These are phyloP conservation scores for Conringia planisiliqua DNA, from an alignment of 345 rosid genomes.

Conservation along the genomic window DNA sequence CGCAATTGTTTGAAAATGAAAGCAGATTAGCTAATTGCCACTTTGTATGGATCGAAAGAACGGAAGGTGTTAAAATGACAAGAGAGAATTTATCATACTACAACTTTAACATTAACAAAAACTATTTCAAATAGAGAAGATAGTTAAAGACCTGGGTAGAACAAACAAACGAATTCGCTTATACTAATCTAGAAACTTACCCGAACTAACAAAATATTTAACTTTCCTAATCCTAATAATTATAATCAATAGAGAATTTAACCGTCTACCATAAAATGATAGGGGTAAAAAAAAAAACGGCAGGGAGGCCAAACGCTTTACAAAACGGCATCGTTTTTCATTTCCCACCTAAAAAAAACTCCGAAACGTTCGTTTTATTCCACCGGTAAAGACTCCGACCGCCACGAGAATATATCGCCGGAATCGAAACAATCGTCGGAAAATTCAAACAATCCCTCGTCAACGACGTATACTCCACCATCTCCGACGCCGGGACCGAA, in stretches of 20 bases:
- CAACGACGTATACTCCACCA: slow-evolving; percentile 45
- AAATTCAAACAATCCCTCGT: slow-evolving; percentile 64
- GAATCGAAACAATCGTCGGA: slow-evolving; percentile 39
- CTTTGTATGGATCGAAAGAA: neutral
- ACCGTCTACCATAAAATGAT: slow-evolving; percentile 22
- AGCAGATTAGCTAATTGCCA: neutral
- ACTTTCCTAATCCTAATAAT: slow-evolving; percentile 14
- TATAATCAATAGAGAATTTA: slow-evolving; percentile 8
- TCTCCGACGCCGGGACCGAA: slow-evolving; percentile 35
- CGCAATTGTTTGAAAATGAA: neutral
- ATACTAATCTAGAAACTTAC: slow-evolving; percentile 13
- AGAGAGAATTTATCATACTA: neutral
- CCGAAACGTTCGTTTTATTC: slow-evolving; percentile 19
- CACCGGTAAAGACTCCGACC: slow-evolving; percentile 59
- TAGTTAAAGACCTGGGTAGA: slow-evolving; percentile 4
- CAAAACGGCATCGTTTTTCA: slow-evolving; percentile 29
- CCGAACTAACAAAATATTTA: slow-evolving; percentile 13
- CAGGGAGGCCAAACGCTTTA: slow-evolving; percentile 29
- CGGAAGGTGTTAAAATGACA: neutral
- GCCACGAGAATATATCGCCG: slow-evolving; percentile 49
- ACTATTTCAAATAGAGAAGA: neutral
- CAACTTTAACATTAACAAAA: slow-evolving; percentile 1
- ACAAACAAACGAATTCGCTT: slow-evolving; percentile 28
- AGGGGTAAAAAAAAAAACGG: slow-evolving; percentile 2
- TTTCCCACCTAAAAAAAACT: slow-evolving; percentile 19